Evolutionary conservation across 805 yeast genomes (phyloP).

Genomic region (Soucietia sequanensis): DNA sequence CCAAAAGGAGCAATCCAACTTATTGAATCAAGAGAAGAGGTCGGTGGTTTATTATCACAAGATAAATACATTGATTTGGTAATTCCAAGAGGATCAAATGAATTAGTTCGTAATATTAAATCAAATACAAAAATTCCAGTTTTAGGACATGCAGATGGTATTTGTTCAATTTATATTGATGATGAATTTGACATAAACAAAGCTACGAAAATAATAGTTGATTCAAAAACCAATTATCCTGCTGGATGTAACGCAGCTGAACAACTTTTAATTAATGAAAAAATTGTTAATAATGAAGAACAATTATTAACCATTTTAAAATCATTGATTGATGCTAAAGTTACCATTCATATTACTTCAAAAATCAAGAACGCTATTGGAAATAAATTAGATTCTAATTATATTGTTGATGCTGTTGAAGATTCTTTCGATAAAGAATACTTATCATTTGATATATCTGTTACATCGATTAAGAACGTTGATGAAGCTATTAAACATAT

Average conservation of each 20-base stretch:
- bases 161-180: constrained; percentile 86
- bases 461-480: constrained; percentile 56
- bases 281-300: constrained; percentile 26
- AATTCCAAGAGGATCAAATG: constrained; percentile 97
- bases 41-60: constrained; percentile 76
- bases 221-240: constrained; percentile 93
- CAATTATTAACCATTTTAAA: constrained; percentile 23
- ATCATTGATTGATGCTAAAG: constrained; percentile 59
- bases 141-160: constrained; percentile 97
- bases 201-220: constrained; percentile 75
- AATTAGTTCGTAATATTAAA: constrained; percentile 83
- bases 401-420: constrained; percentile 49
- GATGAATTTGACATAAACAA: constrained; percentile 71
- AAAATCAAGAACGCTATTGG: constrained; percentile 39
- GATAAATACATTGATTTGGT: constrained; percentile 92
- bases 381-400: constrained; percentile 16
- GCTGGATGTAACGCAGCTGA: constrained; percentile 99
- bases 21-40: constrained; percentile 87
- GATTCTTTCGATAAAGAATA: constrained; percentile 83
- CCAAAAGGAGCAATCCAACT: constrained; percentile 84
- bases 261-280: constrained; percentile 65
- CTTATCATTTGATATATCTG: constrained; percentile 79
- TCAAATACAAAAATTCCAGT: constrained; percentile 91
- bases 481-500: constrained; percentile 82
- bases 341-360: constrained; percentile 65